Conservation (phyloP, 768 basidiomycete species). For the Trametes punicea region DNA sequence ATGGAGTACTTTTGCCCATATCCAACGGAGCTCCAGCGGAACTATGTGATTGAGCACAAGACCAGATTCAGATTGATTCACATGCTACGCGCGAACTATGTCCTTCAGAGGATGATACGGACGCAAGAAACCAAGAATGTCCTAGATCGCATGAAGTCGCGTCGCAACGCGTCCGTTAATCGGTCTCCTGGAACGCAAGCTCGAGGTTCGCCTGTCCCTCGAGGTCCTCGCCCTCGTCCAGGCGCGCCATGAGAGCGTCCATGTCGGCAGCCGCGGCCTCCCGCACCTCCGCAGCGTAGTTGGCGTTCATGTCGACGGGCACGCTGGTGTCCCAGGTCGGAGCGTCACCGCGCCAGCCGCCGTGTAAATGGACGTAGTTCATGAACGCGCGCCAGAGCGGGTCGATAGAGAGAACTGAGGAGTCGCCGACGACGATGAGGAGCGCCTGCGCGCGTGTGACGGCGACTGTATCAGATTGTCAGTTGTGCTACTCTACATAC, state of each 20-base stretch:
- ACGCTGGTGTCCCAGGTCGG: slow-evolving; percentile 33
- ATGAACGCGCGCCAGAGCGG: slow-evolving; percentile 59
- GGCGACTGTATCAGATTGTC: slow-evolving; percentile 43
- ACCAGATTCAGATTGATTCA: too few relatives aligned
- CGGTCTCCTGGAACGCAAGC: slow-evolving; percentile 9
- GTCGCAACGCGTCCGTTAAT: background rate
- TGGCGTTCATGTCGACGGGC: slow-evolving; percentile 36
- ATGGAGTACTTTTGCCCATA: too few relatives aligned
- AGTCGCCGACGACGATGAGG: slow-evolving; percentile 61
- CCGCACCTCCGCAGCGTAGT: slow-evolving; percentile 35
- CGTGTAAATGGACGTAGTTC: slow-evolving; percentile 46
- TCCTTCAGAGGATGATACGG: too few relatives aligned
- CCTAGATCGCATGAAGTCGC: background rate
- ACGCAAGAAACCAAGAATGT: background rate
- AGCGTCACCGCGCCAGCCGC: slow-evolving; percentile 51
- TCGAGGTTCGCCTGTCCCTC: slow-evolving; percentile 22
- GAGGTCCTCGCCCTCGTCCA: slow-evolving; percentile 18
- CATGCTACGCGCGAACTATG: too few relatives aligned
- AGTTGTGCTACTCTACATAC: background rate
- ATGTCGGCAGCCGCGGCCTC: slow-evolving; percentile 32
- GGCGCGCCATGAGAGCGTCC: slow-evolving; percentile 32
- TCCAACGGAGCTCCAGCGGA: too few relatives aligned
- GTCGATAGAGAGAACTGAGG: slow-evolving; percentile 53
- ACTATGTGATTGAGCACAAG: too few relatives aligned
- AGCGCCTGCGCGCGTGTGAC: slow-evolving; percentile 64